Conservation (phyloP, 257 asterid genomes). For the Jaltomata sinuosa region DNA sequence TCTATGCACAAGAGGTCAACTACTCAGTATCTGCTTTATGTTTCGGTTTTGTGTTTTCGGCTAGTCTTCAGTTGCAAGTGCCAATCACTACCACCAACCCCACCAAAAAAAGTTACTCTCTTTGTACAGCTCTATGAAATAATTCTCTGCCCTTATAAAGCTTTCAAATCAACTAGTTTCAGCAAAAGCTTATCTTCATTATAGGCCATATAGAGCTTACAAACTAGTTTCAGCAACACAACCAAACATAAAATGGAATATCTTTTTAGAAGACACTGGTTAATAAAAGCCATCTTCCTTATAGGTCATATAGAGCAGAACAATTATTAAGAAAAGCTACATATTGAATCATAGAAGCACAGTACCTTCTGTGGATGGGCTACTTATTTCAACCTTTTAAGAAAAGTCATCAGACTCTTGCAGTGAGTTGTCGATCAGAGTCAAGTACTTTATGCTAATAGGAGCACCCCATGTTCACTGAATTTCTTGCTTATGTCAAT, state of each 20-base stretch:
- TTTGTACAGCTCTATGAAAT: not conserved
- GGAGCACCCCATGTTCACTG: not conserved
- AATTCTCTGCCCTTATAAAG: not conserved
- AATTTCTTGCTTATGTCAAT: not conserved
- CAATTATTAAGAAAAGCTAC: not conserved
- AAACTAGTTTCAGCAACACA: not conserved
- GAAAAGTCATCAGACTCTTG: not conserved
- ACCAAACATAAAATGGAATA: not conserved
- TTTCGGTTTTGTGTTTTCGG: not conserved
- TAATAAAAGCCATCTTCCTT: not conserved
- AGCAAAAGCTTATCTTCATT: too few species aligned
- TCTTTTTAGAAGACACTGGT: not conserved
- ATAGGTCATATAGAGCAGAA: not conserved
- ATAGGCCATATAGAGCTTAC: not conserved
- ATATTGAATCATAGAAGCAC: not conserved
- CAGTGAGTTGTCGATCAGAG: not conserved
- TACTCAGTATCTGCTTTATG: not conserved
- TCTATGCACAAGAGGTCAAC: not conserved
- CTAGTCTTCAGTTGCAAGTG: not conserved
- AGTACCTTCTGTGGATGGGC: not conserved
- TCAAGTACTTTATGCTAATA: not conserved
- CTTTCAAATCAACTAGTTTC: not conserved
- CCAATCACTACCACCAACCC: not conserved
- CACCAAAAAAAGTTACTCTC: not conserved
- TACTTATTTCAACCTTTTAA: not conserved